Evolutionary conservation across 257 asterid species (phyloP), one percentile per base, ranked within the genome.

Genomic region (Penstemon eatonii): DNA sequence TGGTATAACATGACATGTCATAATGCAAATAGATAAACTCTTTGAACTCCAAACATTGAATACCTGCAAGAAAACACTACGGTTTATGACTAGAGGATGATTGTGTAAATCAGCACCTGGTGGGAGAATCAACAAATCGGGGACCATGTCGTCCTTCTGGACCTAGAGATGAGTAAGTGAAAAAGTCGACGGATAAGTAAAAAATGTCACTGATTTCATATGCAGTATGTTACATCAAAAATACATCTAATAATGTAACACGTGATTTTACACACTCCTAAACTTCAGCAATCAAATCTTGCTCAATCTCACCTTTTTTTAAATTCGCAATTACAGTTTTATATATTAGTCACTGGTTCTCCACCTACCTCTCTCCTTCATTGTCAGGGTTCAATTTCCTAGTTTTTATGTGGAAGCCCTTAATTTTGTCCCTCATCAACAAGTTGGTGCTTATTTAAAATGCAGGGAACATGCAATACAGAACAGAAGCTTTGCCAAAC

Each of bases 31-130:
- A 25, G 2, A 61, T 15, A 59, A 38, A 8, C 15, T 11, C 46
- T 6, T 50, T 15, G 59, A 53, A 44, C 39, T 50, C 40, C n/a
- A 50, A 66, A 53, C 44, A 50, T 5, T 44, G 13, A 49, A 39
- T 72, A 93, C 99, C 96, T 94, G 97, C 86, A 94, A 63, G 79
- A 94, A 80, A 62, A 87, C 71, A 69, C 82, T 84, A 80, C 96
- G 96, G 75, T 69, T 83, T 65, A 37, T 52, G 33, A 91, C 93
- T 70, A 90, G 86, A 61, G 92, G 96, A 78, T 94, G 97, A 41
- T 86, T 80, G 80, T 94, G 97, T 77, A 94, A 79, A 82, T 89
- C 96, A 60, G 95, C 83, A 73, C 93, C 90, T 41, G 95, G 96
- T 54, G 97, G 99, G 56, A 87, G 87, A 73, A 84, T 57, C 68